Conservation (phyloP, 192 early-diverging fungal genomes). For the Coemansia sp. region DNA sequence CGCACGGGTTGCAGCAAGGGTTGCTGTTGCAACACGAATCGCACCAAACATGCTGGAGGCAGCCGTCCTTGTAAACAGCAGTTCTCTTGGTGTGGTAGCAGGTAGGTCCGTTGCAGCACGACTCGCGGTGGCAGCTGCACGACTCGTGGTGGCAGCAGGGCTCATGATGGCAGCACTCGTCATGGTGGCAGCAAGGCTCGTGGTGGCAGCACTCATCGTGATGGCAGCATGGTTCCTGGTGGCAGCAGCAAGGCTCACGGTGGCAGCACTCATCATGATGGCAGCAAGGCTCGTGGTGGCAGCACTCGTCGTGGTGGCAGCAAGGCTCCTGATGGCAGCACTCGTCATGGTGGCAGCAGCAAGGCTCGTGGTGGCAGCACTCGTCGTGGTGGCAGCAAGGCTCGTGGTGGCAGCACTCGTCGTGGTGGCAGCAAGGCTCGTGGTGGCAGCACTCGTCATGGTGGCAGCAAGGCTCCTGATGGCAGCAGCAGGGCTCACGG, state of each 20-base stretch:
- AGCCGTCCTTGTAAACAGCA: conserved; percentile 32
- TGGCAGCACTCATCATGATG: conserved; percentile 7
- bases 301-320: conserved; percentile 6
- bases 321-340: conserved; percentile 10
- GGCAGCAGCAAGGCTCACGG: conserved; percentile 18
- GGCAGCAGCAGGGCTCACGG: conserved; percentile 22
- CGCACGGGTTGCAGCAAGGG: conserved; percentile 28
- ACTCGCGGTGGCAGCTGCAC: conserved; percentile 25
- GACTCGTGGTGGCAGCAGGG: conserved; percentile 17
- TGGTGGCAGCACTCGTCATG: conserved; percentile 18
- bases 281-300: conserved; percentile 2
- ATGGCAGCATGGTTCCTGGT: conserved; percentile 18
- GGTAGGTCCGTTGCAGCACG: conserved; percentile 21
- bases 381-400: conserved; percentile 8
- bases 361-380: conserved; percentile 11
- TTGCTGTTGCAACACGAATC: conserved; percentile 55
- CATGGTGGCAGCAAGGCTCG: background rate
- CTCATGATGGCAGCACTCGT: conserved; percentile 13
- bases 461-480: conserved; percentile 10
- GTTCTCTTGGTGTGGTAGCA: conserved; percentile 22
- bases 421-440: conserved; percentile 36
- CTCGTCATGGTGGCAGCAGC: conserved; percentile 12
- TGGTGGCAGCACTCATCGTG: conserved; percentile 10
- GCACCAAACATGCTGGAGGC: conserved; percentile 22
- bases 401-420: conserved; percentile 25